These are phyloP conservation scores for Wallacemonas rigidus DNA, from an alignment of 208 protist species.

Conservation along the genomic window DNA sequence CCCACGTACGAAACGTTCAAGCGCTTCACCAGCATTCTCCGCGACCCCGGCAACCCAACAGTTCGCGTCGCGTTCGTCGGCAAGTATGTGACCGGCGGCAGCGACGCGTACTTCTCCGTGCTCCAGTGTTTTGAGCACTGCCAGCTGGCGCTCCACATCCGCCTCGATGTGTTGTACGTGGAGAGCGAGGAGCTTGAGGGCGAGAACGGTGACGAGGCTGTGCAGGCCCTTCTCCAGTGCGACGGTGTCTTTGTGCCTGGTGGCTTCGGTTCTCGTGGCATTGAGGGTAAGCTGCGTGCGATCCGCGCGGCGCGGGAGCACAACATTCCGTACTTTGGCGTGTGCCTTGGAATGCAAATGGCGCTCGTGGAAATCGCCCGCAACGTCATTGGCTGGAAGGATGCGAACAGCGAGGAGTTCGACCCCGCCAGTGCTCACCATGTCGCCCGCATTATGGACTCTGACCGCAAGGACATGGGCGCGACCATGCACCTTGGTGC, in stretches of 20 bases:
- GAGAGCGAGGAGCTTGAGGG: constrained; percentile 85
- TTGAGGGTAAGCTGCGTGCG: constrained; percentile 97
- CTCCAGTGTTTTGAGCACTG: constrained; percentile 97
- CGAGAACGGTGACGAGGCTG: constrained; percentile 60
- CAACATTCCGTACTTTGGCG: constrained; percentile 97
- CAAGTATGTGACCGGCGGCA: constrained; percentile 96
- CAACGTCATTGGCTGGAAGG: constrained; percentile 90
- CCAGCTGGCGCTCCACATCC: constrained; percentile 86
- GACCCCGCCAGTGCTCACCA: constrained; percentile 79
- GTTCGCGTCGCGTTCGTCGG: constrained; percentile 98
- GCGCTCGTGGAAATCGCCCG: constrained; percentile 95
- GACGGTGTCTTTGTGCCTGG: constrained; percentile 98
- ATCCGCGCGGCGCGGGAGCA: constrained; percentile 94
- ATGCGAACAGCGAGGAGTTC: constrained; percentile 97
- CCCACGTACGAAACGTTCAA: constrained; percentile 81
- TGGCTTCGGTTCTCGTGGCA: constrained; percentile 98
- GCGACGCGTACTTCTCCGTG: constrained; percentile 98
- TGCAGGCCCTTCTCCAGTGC: constrained; percentile 67
- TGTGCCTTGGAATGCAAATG: constrained; percentile 99
- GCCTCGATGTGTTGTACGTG: constrained; percentile 96
- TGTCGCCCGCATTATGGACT: constrained; percentile 98
- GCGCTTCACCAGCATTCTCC: constrained; percentile 69
- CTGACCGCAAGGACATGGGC: constrained; percentile 93
- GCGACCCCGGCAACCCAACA: constrained; percentile 69
- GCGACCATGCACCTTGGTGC: constrained; percentile 99